Conservation (phyloP, 345 rosid species). For the Garcia nutans region DNA sequence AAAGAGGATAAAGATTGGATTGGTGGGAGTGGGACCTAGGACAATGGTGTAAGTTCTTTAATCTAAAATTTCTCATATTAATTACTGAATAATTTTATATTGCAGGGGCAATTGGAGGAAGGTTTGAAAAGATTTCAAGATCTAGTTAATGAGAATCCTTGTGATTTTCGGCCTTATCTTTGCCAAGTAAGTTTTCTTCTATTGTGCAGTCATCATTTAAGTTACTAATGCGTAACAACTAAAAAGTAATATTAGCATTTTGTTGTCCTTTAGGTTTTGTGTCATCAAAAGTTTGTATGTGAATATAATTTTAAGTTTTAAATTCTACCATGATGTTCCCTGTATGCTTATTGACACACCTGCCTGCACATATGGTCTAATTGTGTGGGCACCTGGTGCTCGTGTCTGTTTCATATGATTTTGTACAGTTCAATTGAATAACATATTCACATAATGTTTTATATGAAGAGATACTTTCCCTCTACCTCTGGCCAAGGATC, state of each 20-base stretch:
- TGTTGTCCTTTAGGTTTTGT: background rate
- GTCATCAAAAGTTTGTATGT: background rate
- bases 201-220: background rate
- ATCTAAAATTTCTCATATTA: background rate
- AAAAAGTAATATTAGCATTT: background rate
- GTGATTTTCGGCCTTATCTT: constrained; percentile 94
- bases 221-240: background rate
- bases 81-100: background rate
- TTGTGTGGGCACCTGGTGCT: background rate
- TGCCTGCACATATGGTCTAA: background rate
- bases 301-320: background rate
- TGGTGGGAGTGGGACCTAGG: background rate
- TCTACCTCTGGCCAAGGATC: background rate
- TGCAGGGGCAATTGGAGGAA: constrained; percentile 76
- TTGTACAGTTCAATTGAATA: too few relatives aligned
- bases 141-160: constrained; percentile 70
- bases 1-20: background rate
- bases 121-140: constrained; percentile 69
- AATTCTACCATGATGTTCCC: background rate
- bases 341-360: background rate
- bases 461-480: background rate
- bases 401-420: too few relatives aligned
- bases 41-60: background rate
- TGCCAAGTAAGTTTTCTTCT: constrained; percentile 56
- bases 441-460: background rate